Evolutionary conservation across 2,329 filamentous ascomycete species (phyloP).

Genomic region (Alternaria incomplexa): DNA sequence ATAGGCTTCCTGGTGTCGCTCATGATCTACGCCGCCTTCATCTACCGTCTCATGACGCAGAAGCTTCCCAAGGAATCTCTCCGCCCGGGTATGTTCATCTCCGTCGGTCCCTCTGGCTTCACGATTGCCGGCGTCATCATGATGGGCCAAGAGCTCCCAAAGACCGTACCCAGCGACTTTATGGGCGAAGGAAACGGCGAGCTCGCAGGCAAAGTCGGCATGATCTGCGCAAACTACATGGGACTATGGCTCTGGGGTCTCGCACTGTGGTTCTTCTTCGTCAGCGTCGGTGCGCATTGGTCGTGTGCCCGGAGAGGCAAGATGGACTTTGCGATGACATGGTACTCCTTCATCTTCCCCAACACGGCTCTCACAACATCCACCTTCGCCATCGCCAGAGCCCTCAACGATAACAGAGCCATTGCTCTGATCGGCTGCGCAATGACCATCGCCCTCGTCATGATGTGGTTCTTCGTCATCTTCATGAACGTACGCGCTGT

Average conservation of each 20-base stretch:
- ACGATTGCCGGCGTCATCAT: slow-evolving; percentile 66
- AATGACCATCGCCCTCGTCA: slow-evolving; percentile 68
- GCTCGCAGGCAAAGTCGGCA: slow-evolving; percentile 61
- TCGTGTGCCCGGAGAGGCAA: slow-evolving; percentile 66
- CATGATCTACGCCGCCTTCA: slow-evolving; percentile 84
- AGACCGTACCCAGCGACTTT: slow-evolving; percentile 59
- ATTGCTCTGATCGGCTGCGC: slow-evolving; percentile 72
- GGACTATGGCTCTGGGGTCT: slow-evolving; percentile 83
- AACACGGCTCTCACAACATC: slow-evolving; percentile 77
- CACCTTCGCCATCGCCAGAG: slow-evolving; percentile 72
- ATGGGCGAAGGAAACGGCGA: slow-evolving; percentile 61
- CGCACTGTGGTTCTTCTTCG: slow-evolving; percentile 84
- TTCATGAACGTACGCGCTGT: slow-evolving; percentile 74
- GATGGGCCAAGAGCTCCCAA: slow-evolving; percentile 61
- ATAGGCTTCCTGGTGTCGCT: slow-evolving; percentile 70
- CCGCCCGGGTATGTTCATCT: slow-evolving; percentile 85
- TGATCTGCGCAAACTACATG: slow-evolving; percentile 65
- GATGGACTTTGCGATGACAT: slow-evolving; percentile 82
- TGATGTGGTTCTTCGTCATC: slow-evolving; percentile 73
- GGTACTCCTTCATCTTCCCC: slow-evolving; percentile 83
- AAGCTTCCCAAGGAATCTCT: slow-evolving; percentile 79
- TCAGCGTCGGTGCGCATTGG: slow-evolving; percentile 77
- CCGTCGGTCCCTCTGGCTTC: slow-evolving; percentile 76
- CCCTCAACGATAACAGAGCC: slow-evolving; percentile 53
- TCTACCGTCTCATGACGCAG: slow-evolving; percentile 87